phyloP scores from a whole-genome alignment of 371 early-diverging fungal species.

The Nematocida ausubeli region DNA sequence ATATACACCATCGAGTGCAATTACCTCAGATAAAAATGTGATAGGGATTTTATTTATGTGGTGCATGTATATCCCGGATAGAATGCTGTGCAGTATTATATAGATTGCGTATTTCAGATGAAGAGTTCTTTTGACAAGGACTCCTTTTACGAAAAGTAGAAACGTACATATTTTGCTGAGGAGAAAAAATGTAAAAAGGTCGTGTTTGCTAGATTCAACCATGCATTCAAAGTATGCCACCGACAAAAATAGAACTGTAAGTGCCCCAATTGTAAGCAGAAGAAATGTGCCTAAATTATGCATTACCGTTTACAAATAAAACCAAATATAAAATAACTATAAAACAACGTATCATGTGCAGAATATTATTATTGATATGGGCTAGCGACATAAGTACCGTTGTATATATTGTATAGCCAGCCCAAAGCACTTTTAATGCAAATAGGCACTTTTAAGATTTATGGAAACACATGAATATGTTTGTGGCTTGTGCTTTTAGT shows the following conservation, averaged over 20 bases:
- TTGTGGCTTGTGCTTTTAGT: too few relatives aligned
- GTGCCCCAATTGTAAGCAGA: background rate
- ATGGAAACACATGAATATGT: too few relatives aligned
- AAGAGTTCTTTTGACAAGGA: slow-evolving; percentile 9
- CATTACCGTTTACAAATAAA: background rate
- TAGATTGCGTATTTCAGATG: slow-evolving; percentile 25
- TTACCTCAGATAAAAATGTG: background rate
- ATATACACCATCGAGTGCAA: background rate
- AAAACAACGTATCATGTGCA: background rate
- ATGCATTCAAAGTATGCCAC: background rate
- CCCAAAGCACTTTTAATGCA: too few relatives aligned
- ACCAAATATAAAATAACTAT: background rate
- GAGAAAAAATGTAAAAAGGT: background rate
- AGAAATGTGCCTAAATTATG: slow-evolving; percentile 9
- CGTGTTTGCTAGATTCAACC: background rate
- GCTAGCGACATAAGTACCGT: too few relatives aligned
- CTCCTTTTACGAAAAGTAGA: slow-evolving; percentile 44
- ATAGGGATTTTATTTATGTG: background rate
- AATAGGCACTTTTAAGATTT: too few relatives aligned
- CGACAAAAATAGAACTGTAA: background rate
- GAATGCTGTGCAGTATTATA: slow-evolving; percentile 9
- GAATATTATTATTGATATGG: too few relatives aligned
- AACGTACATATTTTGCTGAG: slow-evolving; percentile 37
- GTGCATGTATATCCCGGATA: slow-evolving; percentile 12
- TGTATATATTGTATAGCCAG: too few relatives aligned